A percentile compares a stretch with the other conserved stretches of the same genome.
Conservation (phyloP, 176 grass and related monocot genomes). For the Eragrostis nindensis region DNA sequence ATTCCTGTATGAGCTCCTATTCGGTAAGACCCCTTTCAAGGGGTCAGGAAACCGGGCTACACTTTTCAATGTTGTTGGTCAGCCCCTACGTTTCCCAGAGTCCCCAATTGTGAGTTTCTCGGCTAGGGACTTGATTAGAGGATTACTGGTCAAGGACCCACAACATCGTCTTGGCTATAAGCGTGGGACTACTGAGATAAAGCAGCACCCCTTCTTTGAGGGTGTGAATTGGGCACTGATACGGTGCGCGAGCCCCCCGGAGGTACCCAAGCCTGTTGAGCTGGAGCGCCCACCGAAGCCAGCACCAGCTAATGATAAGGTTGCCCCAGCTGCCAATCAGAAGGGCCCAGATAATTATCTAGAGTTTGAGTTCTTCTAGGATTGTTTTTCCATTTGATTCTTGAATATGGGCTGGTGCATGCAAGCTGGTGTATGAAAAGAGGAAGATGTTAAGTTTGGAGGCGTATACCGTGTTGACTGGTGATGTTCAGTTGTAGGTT, state of each 20-base stretch:
- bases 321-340: constrained; percentile 38
- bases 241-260: constrained; percentile 66
- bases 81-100: constrained; percentile 70
- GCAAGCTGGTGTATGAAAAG: constrained; percentile 47
- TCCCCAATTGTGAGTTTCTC: constrained; percentile 72
- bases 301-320: constrained; percentile 47
- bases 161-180: constrained; percentile 79
- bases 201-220: constrained; percentile 79
- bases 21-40: constrained; percentile 81
- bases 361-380: constrained; percentile 84
- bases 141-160: constrained; percentile 74
- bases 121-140: constrained; percentile 70
- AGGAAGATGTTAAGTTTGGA: constrained; percentile 28
- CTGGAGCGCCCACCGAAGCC: constrained; percentile 52
- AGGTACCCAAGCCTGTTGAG: constrained; percentile 66
- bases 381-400: constrained; percentile 26
- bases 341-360: constrained; percentile 70
- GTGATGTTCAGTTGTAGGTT: constrained; percentile 37
- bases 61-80: constrained; percentile 79
- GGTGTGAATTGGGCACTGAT: constrained; percentile 84
- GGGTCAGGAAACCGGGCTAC: constrained; percentile 82
- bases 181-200: constrained; percentile 74
- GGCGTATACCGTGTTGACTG: constrained; percentile 25
- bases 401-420: constrained; percentile 36
- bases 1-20: constrained; percentile 84